A percentile compares a stretch with the other conserved stretches of the same genome.
phyloP scores from a whole-genome alignment of 2,329 filamentous ascomycete species.

The Shiraia bambusicola region DNA sequence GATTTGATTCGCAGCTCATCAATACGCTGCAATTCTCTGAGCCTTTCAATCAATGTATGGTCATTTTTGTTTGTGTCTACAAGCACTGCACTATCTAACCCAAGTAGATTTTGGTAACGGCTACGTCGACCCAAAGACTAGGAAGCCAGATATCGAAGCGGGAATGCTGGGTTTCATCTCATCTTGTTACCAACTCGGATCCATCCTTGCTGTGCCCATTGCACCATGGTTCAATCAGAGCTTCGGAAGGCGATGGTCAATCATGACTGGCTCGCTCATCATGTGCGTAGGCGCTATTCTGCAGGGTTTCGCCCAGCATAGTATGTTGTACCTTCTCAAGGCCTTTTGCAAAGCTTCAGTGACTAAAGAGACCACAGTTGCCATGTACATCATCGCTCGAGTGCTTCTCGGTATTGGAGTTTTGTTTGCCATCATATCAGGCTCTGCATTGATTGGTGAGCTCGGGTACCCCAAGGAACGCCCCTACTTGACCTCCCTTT shows the following conservation, averaged over 20 bases:
- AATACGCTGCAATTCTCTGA: slow-evolving; percentile 40
- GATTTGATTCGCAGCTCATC: slow-evolving; percentile 43
- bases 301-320: slow-evolving; percentile 52
- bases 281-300: slow-evolving; percentile 62
- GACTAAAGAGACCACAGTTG: slow-evolving; percentile 30
- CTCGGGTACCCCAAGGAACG: slow-evolving; percentile 63
- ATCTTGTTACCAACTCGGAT: slow-evolving; percentile 40
- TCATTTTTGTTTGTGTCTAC: too few species aligned
- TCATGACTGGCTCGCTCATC: slow-evolving; percentile 59
- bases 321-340: slow-evolving; percentile 14
- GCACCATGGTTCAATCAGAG: slow-evolving; percentile 36
- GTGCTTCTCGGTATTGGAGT: slow-evolving; percentile 64
- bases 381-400: slow-evolving; percentile 62
- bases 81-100: slow-evolving; percentile 6
- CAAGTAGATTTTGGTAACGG: slow-evolving; percentile 33
- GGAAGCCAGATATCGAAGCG: slow-evolving; percentile 24
- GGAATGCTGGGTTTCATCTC: slow-evolving; percentile 38
- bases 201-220: slow-evolving; percentile 37
- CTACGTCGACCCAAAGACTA: slow-evolving; percentile 16
- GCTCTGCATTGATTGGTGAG: slow-evolving; percentile 61
- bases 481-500: slow-evolving; percentile 60
- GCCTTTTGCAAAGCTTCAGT: too few species aligned
- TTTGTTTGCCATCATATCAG: slow-evolving; percentile 60
- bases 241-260: slow-evolving; percentile 57
- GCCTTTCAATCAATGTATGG: slow-evolving; percentile 38